Base-by-base conservation (phyloP, 2,329 filamentous ascomycete species). In the Akanthomyces lecanii region DNA sequence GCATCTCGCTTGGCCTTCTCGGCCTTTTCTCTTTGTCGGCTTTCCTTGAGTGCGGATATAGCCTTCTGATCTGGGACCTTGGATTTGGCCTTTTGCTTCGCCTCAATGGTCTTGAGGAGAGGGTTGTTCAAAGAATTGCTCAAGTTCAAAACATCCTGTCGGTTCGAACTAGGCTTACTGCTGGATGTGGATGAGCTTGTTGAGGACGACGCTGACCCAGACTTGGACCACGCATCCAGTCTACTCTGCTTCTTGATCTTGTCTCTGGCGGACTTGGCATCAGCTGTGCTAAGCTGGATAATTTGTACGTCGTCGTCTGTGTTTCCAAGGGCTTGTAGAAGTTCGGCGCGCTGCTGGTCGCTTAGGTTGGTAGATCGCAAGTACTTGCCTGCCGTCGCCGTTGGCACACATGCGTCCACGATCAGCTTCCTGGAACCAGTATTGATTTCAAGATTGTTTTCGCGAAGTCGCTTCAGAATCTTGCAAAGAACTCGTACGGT, bases 401-500 rank as follows among this genome's bases (percentile, higher is more conserved):
- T 85, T 62, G 75, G 73, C 14, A 90, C 79, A 64, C 90, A 86
- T 44, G 88, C 87, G 69, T 88, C 86, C 61, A 84, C 82, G 67
- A 94, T 87, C 67, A 84, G 86, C 38, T 79, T 77, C 33, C 85
- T 78, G 2, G 88, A 82, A 4, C 80, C 80, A 16, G 83, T 73
- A 44, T 87, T 84, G 36, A 97, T 84, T 60, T 87, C 86, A 68
- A 97, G 86, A 60, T 85, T 82, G 56, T 91, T 89, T 67, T 93
- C 89, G 47, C 88, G 86, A n/a, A 99, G 80, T 25, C 92, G 88
- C 16, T 85, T 85, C 42, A 99, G 82, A 64, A 99, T 87, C 73
- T 96, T 96, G 69, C 88, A 86, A 38, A 97, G 85, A 33, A 98
- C 84, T 33, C 87, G 88, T 55, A 96, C 91, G 16, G 94, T 88